Evolutionary conservation across 495 filamentous ascomycete species (phyloP).

Genomic region (Clavariopsis aquatica): DNA sequence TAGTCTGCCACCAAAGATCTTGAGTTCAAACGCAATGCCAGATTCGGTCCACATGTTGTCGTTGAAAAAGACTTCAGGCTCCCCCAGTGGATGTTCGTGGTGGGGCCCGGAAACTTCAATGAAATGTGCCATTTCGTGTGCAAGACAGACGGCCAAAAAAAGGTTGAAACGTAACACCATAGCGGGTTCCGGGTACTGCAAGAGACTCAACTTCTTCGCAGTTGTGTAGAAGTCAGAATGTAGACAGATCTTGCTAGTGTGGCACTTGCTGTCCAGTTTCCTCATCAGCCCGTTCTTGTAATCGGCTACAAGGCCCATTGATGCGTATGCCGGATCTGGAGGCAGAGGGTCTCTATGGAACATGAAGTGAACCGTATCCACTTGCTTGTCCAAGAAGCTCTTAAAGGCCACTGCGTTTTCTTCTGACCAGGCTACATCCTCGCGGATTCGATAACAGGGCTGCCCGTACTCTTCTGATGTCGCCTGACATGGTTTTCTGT

Average conservation of each 20-base stretch:
- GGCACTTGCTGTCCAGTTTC: slow-evolving; percentile 33
- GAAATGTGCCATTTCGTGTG: slow-evolving; percentile 42
- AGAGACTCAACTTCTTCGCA: slow-evolving; percentile 36
- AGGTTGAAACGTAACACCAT: slow-evolving; percentile 43
- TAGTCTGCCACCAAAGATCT: slow-evolving; percentile 39
- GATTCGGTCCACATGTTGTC: slow-evolving; percentile 41
- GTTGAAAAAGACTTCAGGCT: slow-evolving; percentile 39
- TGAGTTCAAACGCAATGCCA: slow-evolving; percentile 39
- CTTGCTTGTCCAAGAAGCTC: slow-evolving; percentile 26
- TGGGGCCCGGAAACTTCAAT: slow-evolving; percentile 39
- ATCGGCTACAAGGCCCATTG: slow-evolving; percentile 38
- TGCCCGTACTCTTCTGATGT: slow-evolving; percentile 31
- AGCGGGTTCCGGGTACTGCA: slow-evolving; percentile 39
- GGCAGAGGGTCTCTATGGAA: slow-evolving; percentile 36
- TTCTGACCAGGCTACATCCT: slow-evolving; percentile 29
- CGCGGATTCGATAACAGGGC: slow-evolving; percentile 33
- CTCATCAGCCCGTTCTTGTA: slow-evolving; percentile 38
- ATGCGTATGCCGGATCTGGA: slow-evolving; percentile 33
- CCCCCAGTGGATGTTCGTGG: slow-evolving; percentile 31
- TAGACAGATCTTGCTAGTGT: slow-evolving; percentile 37
- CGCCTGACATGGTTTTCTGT: slow-evolving; percentile 28
- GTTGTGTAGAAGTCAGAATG: slow-evolving; percentile 43
- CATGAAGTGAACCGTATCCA: slow-evolving; percentile 38
- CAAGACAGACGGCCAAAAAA: slow-evolving; percentile 38
- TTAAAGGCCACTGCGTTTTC: slow-evolving; percentile 31